Conservation (phyloP, 768 basidiomycete genomes). For the Mycena sanguinolenta region DNA sequence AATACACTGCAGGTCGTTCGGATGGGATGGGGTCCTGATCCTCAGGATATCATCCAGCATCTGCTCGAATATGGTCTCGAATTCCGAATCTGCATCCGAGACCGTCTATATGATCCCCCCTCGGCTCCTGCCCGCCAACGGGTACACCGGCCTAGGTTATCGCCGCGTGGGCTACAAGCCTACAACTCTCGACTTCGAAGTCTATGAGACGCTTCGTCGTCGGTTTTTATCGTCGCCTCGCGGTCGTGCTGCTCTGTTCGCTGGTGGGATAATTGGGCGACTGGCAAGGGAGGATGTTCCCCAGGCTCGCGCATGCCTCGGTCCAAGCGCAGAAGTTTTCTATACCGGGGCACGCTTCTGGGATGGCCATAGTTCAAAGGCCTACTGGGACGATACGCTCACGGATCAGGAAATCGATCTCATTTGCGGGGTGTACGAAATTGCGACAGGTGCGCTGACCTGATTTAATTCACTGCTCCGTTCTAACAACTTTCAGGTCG, state of each 20-base stretch:
- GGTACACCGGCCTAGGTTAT: not conserved
- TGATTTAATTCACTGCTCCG: not conserved
- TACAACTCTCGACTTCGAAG: not conserved
- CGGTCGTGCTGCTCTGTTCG: conserved; percentile 15
- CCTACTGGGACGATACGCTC: conserved; percentile 20
- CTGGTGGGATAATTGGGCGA: conserved; percentile 19
- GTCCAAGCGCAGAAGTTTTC: conserved; percentile 2
- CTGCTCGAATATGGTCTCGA: not conserved
- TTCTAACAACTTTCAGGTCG: not conserved
- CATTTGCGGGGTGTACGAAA: conserved; percentile 23
- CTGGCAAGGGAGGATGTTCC: not conserved
- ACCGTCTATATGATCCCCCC: not conserved
- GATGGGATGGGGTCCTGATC: conserved; percentile 22
- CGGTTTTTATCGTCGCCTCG: conserved; percentile 11
- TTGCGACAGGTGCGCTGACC: conserved; percentile 9
- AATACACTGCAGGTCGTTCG: conserved; percentile 8
- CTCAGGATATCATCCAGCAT: not conserved
- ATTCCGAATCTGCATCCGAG: not conserved
- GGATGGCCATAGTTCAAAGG: not conserved
- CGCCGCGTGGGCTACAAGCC: not conserved
- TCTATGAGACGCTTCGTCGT: not conserved
- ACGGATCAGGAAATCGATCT: conserved; percentile 14
- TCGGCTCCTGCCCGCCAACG: not conserved
- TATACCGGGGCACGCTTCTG: not conserved
- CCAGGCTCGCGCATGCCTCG: not conserved